Evolutionary conservation across 768 basidiomycete genomes (phyloP).

Genomic region (Agaricus subrufescens): DNA sequence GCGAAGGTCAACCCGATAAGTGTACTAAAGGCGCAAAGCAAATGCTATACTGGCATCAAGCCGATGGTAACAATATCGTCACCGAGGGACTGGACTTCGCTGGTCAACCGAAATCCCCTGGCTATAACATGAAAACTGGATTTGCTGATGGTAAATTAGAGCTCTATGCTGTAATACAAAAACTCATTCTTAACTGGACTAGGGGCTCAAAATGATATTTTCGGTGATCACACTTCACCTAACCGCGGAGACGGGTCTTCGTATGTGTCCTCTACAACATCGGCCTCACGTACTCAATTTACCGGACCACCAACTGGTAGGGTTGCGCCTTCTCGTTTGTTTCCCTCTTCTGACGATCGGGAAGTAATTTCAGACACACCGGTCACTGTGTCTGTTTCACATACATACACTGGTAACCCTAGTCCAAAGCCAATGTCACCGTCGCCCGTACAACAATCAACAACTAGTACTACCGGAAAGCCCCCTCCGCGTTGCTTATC

Average conservation of each 20-base stretch:
- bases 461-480: too few species aligned
- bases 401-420: background rate
- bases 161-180: too few species aligned
- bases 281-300: background rate
- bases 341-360: too few species aligned
- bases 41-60: constrained; percentile 53
- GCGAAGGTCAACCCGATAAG: constrained; percentile 36
- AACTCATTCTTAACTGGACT: background rate
- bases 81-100: constrained; percentile 34
- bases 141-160: constrained; percentile 38
- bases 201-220: constrained; percentile 11
- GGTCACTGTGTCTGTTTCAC: background rate
- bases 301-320: too few species aligned
- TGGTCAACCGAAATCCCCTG: constrained; percentile 39
- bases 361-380: too few species aligned
- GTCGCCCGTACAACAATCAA: too few species aligned
- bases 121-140: constrained; percentile 45
- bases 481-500: too few species aligned
- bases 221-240: background rate
- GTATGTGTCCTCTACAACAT: background rate
- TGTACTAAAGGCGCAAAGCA: constrained; percentile 50
- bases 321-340: too few species aligned
- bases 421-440: too few species aligned
- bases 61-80: constrained; percentile 41
- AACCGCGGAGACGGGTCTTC: background rate